Percentiles rank a stretch among this genome's conserved stretches.
phyloP scores from a whole-genome alignment of 768 basidiomycete genomes.

The Candolleomyces efflorescens region DNA sequence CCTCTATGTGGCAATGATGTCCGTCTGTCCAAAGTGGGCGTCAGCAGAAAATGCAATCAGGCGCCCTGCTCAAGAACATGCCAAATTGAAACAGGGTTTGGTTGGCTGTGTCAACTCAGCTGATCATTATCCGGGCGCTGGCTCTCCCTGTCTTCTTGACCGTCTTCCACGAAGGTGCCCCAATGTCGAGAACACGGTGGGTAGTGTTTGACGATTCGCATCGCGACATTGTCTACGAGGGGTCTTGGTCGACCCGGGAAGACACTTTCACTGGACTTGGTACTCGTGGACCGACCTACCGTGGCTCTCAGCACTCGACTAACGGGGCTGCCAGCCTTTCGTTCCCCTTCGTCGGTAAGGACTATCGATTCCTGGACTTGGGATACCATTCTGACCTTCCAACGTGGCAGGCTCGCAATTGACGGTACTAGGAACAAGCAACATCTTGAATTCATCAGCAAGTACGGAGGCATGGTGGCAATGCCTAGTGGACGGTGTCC shows the following conservation, averaged over 20 bases:
- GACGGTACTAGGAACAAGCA: conserved; percentile 4
- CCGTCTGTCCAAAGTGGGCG: too few species aligned
- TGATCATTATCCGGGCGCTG: too few species aligned
- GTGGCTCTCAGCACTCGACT: conserved; percentile 27
- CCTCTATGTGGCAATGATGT: too few species aligned
- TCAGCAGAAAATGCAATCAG: too few species aligned
- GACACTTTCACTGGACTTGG: neutral
- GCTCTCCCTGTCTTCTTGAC: too few species aligned
- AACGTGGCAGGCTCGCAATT: conserved; percentile 1
- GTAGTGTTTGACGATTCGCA: neutral
- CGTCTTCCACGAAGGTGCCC: too few species aligned
- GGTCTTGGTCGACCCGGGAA: neutral
- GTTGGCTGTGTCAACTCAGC: too few species aligned
- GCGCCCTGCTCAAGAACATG: too few species aligned
- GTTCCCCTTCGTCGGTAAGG: conserved; percentile 26
- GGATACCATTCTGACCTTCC: neutral
- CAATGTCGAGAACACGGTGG: neutral
- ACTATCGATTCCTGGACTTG: neutral
- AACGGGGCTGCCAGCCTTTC: conserved; percentile 21
- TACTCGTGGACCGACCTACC: conserved; percentile 23
- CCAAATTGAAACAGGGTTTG: too few species aligned
- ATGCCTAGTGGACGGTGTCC: neutral
- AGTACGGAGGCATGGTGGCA: conserved; percentile 1
- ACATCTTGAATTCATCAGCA: neutral
- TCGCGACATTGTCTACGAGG: neutral